Conservation (phyloP, 805 yeast genomes). For the Nakazawaea siamensis region DNA sequence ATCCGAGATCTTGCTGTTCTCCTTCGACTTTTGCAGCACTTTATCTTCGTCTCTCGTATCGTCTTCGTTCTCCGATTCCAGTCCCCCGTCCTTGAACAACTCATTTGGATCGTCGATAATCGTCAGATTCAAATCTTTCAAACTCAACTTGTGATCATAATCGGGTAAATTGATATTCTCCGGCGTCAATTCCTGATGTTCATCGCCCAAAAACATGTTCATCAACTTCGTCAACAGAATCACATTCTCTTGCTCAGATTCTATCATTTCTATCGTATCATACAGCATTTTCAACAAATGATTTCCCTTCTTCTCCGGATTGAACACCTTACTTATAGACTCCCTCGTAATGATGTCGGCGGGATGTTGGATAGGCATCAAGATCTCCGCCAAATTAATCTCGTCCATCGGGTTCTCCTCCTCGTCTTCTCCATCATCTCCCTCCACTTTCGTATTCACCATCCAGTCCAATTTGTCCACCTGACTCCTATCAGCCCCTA, state of each 20-base stretch:
- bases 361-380: constrained; percentile 77
- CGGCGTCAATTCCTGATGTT: constrained; percentile 59
- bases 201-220: constrained; percentile 82
- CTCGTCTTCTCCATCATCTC: background rate
- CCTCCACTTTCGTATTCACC: background rate
- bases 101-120: constrained; percentile 12
- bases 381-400: constrained; percentile 46
- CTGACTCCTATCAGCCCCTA: background rate
- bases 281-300: constrained; percentile 55
- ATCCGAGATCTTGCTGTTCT: constrained; percentile 26
- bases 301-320: constrained; percentile 27
- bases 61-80: constrained; percentile 14
- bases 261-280: constrained; percentile 71
- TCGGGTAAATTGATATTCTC: constrained; percentile 56
- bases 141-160: constrained; percentile 54
- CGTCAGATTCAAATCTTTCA: constrained; percentile 19
- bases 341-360: constrained; percentile 69
- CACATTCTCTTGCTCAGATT: constrained; percentile 74
- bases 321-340: constrained; percentile 59
- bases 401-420: constrained; percentile 30
- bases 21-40: constrained; percentile 6
- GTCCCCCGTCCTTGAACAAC: constrained; percentile 17
- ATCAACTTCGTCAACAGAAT: constrained; percentile 62
- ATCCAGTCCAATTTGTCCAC: background rate
- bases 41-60: constrained; percentile 11